Conservation (phyloP, 1,284 basidiomycete species). For the Apiotrichum sp. region DNA sequence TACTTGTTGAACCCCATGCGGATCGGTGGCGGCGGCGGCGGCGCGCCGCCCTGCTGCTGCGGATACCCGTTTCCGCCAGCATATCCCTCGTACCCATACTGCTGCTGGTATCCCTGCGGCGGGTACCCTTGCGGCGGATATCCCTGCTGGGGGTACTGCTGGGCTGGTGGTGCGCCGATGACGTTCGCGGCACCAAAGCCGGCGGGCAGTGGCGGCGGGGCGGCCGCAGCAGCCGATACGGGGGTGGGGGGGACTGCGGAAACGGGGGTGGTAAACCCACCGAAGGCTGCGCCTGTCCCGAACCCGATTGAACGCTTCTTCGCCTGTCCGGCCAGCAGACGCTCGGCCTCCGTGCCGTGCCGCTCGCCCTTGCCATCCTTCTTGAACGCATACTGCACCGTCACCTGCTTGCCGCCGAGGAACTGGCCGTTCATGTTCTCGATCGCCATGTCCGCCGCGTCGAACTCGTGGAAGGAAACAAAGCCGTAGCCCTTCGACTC, state of each 20-base stretch:
- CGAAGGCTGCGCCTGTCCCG: conserved; percentile 45
- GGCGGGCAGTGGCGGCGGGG: conserved; percentile 26
- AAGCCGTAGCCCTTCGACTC: conserved; percentile 95
- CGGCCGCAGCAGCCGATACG: conserved; percentile 4
- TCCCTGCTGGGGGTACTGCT: conserved; percentile 10
- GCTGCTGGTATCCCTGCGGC: conserved; percentile 7
- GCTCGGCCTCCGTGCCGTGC: conserved; percentile 91
- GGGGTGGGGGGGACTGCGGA: conserved; percentile 45
- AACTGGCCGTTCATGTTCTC: conserved; percentile 97
- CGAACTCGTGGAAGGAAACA: conserved; percentile 94
- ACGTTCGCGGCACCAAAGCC: conserved; percentile 47
- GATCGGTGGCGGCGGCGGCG: conserved; percentile 37
- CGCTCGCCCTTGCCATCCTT: conserved; percentile 98
- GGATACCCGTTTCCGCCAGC: conserved; percentile 17
- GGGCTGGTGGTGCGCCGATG: conserved; percentile 17
- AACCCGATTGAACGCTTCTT: conserved; percentile 48
- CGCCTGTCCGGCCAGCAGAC: conserved; percentile 88
- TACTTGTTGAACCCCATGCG: conserved; percentile 37
- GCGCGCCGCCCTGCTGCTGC: conserved; percentile 14
- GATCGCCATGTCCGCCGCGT: conserved; percentile 90
- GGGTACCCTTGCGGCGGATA: conserved; percentile 21
- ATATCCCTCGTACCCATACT: conserved; percentile 15
- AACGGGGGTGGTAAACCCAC: conserved; percentile 31
- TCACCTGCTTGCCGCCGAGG: conserved; percentile 95
- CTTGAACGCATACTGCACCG: conserved; percentile 96